Evolutionary conservation across 352 stramenopile genomes (phyloP), one percentile per base, ranked within the genome.

Genomic region (Blastocystis hominis): DNA sequence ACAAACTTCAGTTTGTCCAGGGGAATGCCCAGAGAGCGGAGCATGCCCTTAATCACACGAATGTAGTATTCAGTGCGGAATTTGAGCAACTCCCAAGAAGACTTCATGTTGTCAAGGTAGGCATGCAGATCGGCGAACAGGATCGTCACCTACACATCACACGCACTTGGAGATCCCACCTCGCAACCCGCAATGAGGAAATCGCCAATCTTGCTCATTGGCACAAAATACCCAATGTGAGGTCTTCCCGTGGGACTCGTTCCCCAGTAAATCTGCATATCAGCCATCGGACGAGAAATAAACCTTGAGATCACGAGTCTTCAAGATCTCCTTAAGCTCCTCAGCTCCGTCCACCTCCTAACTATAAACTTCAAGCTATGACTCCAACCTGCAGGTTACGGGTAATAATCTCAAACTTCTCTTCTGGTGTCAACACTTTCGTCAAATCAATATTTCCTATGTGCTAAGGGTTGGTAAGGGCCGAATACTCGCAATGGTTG

Each of bases 41-140:
- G n/a, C 76, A 86, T 86, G 34, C 6, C 76, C 55, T 86, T 86
- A 30, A 86, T 86, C n/a, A 86, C 76, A 20, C 55, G 46, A 9
- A 75, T 36, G 40, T 86, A 86, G 64, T 86, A 86, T 9, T 40
- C 36, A 5, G 69, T 81, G 30, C 76, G 55, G 38, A 50, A 86
- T 24, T 76, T 15, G 13, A 86, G 55, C 55, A 69, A 30, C 44
- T 86, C 76, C 76, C 76, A 86, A 6, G 76, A 81, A 5, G 56
- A 79, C 55, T 86, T 86, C 76, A 86, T 86, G 55, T 86, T 86
- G 40, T 86, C 76, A 4, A 86, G 40, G 44, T 81, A 86, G 13
- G 76, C 76, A 24, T 86, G 76, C 13, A 86, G 69, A 36, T 86
- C 63, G 13, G 76, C 76, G 36, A 86, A 86, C 13, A 86, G 55